Conservation (phyloP, 345 rosid species). For the Triadica sebifera region DNA sequence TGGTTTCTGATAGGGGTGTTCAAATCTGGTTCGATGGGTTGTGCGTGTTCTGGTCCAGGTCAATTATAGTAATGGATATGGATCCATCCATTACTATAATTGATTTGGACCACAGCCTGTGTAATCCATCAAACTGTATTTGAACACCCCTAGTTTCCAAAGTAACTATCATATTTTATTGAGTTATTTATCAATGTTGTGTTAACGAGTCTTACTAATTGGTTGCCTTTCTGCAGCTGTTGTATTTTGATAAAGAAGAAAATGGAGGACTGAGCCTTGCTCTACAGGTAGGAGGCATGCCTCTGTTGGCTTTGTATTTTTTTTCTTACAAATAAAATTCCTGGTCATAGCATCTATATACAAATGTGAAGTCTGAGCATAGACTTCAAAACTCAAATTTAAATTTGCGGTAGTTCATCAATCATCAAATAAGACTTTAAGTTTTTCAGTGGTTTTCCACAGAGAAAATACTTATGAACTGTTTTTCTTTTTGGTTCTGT, state of each 20-base stretch:
- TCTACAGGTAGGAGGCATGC: slow-evolving; percentile 60
- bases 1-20: not conserved
- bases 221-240: slow-evolving; percentile 62
- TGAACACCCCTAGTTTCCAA: too few relatives aligned
- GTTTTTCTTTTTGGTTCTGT: not conserved
- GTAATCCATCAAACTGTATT: too few relatives aligned
- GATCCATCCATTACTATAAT: too few relatives aligned
- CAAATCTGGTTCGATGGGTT: too few relatives aligned
- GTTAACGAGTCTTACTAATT: not conserved
- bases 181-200: not conserved
- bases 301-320: not conserved
- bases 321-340: not conserved
- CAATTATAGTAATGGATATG: too few relatives aligned
- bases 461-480: not conserved
- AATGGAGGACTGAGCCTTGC: slow-evolving; percentile 86
- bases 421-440: not conserved
- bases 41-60: too few relatives aligned
- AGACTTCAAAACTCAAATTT: not conserved
- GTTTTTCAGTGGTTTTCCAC: not conserved
- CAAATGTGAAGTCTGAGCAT: not conserved
- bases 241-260: slow-evolving; percentile 83
- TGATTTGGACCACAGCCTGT: too few relatives aligned
- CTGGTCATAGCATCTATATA: not conserved
- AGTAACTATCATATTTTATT: not conserved
- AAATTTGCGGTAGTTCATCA: not conserved